These are phyloP conservation scores for Thelonectria olida DNA, from an alignment of 2,329 filamentous ascomycete species.

Conservation along the genomic window DNA sequence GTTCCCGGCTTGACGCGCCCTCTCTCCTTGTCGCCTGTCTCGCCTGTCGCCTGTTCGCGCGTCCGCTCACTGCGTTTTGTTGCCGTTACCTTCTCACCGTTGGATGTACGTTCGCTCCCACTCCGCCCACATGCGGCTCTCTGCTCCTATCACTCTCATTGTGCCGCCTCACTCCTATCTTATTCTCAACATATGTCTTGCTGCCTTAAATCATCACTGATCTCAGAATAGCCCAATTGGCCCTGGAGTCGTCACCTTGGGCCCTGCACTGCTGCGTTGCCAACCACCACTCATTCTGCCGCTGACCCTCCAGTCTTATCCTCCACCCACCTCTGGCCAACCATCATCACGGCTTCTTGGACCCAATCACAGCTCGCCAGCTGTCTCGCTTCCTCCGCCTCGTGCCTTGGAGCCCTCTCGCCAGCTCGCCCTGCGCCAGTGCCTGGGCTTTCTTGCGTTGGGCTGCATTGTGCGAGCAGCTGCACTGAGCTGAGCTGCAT, in stretches of 20 bases:
- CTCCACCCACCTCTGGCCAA: constrained; percentile 24
- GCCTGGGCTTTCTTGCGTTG: constrained; percentile 37
- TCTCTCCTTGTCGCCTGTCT: constrained; percentile 15
- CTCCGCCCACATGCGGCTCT: neutral
- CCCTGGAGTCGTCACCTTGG: constrained; percentile 25
- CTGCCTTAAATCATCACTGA: constrained; percentile 25
- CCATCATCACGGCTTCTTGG: constrained; percentile 33
- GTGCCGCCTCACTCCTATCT: neutral
- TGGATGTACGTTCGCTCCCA: neutral
- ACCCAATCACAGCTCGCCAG: constrained; percentile 49
- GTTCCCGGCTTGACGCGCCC: constrained; percentile 24
- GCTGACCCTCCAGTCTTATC: constrained; percentile 32
- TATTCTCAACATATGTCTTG: constrained; percentile 6
- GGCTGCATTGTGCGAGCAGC: constrained; percentile 39
- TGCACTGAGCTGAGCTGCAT: constrained; percentile 34
- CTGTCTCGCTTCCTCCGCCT: constrained; percentile 44
- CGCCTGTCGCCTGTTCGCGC: constrained; percentile 6
- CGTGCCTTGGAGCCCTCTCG: constrained; percentile 34
- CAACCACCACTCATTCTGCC: constrained; percentile 38
- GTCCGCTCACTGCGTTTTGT: constrained; percentile 8
- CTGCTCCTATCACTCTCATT: neutral
- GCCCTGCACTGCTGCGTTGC: constrained; percentile 30
- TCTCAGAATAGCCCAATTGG: constrained; percentile 37
- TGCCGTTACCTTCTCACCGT: neutral
- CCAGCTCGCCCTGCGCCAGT: constrained; percentile 18